Evolutionary conservation across 148 eudicot genomes (phyloP), one percentile per base, ranked within the genome.

Genomic region (Chenopodium album): DNA sequence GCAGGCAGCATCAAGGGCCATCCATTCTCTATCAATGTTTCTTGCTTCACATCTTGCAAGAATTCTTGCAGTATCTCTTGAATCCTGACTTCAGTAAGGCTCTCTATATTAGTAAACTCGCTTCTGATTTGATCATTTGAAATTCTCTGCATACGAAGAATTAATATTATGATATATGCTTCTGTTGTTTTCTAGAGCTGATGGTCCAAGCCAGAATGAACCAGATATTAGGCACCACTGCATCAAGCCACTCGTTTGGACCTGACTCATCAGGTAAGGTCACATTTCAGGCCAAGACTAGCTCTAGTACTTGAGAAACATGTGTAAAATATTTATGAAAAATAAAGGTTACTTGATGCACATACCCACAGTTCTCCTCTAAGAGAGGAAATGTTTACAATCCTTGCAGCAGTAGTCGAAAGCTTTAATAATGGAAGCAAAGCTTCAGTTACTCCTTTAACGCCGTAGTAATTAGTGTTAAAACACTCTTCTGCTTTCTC

Each of bases 1-100:
- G 85, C 85, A 37, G 82, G 82, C 71, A 74, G 34, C 82, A 83
- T 75, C 60, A 60, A 44, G 26, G 85, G 85, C 85, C 85, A 83
- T 28, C 85, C 85, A 28, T 79, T 79, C 34, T 75, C 76, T 19
- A 14, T n/a, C 64, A 83, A 19, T 75, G 22, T 29, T 28, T 59
- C 10, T 59, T 83, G 70, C 68, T 79, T 75, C 50, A 83, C 69
- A 68, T 79, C 82, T 41, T 83, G 69, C 76, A 83, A 29, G 69
- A 83, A 83, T 1, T 56, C 56, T n/a, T 68, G 79, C 47, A 79
- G 76, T 34, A 79, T 2, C 23, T 79, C 76, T 56, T 83, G 68
- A 8, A 83, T 79, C 32, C 71, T 79, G 32, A 41, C 79, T 41
- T 83, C 82, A 34, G 69, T 79, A 16, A 79, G 82, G 48, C 34